Evolutionary conservation across 768 basidiomycete species (phyloP).

Genomic region (Krasilnikovozyma curviuscula): DNA sequence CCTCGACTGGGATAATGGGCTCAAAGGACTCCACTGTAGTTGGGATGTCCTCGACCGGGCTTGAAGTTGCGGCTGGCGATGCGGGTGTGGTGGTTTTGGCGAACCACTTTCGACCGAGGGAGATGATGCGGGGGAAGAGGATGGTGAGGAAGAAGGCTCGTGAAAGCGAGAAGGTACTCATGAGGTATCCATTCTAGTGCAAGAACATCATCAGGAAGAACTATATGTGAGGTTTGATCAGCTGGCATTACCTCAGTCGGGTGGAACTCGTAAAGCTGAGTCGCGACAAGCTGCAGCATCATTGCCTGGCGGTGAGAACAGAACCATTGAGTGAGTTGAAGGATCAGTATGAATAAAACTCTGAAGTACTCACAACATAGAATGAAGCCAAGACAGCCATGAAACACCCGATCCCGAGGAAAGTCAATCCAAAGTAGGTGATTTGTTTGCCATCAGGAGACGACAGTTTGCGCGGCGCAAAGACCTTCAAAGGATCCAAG

Average conservation of each 20-base stretch:
- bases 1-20: background rate
- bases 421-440: slow-evolving; percentile 13
- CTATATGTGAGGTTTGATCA: no score
- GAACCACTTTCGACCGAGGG: slow-evolving; percentile 13
- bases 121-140: slow-evolving; percentile 18
- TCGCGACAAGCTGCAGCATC: slow-evolving; percentile 21
- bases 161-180: slow-evolving; percentile 17
- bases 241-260: no score
- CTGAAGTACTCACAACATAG: no score
- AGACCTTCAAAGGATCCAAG: slow-evolving; percentile 19
- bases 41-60: no score
- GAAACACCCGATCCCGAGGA: slow-evolving; percentile 21
- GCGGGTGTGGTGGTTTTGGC: no score
- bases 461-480: slow-evolving; percentile 14
- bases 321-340: no score
- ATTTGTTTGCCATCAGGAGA: background rate
- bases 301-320: slow-evolving; percentile 8
- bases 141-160: slow-evolving; percentile 20
- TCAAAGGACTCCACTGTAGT: slow-evolving; percentile 2
- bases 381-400: slow-evolving; percentile 20
- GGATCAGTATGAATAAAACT: no score
- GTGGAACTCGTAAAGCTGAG: slow-evolving; percentile 21
- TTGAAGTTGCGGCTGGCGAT: no score
- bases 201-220: no score
- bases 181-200: no score